Base-by-base conservation (phyloP, 2,329 filamentous ascomycete species). In the Ophiostoma himal-ulmi region DNA sequence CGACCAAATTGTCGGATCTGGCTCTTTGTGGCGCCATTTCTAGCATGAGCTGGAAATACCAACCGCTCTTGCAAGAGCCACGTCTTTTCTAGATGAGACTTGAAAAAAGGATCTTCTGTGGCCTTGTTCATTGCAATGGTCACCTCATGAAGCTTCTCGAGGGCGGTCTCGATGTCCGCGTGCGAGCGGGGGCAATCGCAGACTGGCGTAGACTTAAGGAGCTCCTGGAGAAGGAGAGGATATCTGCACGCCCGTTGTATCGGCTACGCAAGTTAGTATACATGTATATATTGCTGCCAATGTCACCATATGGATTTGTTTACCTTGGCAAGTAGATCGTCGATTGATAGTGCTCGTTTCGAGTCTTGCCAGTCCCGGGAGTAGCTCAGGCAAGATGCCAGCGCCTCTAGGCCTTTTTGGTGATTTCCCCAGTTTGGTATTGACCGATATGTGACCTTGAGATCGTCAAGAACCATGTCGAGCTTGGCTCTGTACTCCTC, bases 241-340 rank as follows among this genome's bases (percentile, higher is more conserved):
- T 98, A 98, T 80, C 91, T 93, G 82, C 93, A 96, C 30, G 97
- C 86, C 70, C 94, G 87, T 79, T 99, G 94, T 26, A 97, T 94
- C 0, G 94, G 95, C 92, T 96, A 36, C 44, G 8, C 6, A n/a
- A n/a, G 65, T 67, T n/a, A 67, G 65, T 30, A 57, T 57, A 3
- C n/a, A 26, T 1, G 11, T 68, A 13, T 36, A 17, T 13, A 34
- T 13, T 7, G 36, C 5, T 34, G 14, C 13, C 14, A 57, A 54
- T 10, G 66, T 20, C 6, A 11, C 34, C 17, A 30, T 6, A 13
- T 13, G 48, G 11, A 10, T 20, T 7, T 34, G 1, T 30, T 62
- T 75, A 92, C 93, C 86, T 98, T 98, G 74, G 97, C 93, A 70
- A 98, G 84, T 5, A 98, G 83, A 79, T 98, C 95, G 67, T 89